Base-by-base conservation (phyloP, 2,329 filamentous ascomycete genomes). In the Capronia americana region DNA sequence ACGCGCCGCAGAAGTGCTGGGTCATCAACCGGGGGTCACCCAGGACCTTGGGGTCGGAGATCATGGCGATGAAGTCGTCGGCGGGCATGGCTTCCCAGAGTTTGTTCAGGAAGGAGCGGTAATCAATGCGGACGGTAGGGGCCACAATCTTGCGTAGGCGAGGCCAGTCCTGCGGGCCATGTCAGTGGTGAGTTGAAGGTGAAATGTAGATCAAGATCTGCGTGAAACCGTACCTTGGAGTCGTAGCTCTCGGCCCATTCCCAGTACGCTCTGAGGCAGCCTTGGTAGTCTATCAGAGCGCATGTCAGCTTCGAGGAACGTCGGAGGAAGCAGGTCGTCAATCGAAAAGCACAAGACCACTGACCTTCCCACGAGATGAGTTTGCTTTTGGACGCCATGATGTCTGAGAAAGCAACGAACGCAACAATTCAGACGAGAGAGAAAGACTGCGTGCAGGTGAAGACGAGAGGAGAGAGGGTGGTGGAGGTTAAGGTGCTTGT, bases 41-140 rank as follows among this genome's bases (percentile, higher is more conserved):
- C 28, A 90, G 80, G 67, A 90, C 86, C 2, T 80, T 77, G 23
- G 79, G 77, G 73, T 83, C 81, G 28, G 85, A 86, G 71, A 87
- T 79, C 86, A 89, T 88, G 69, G 77, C 73, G 74, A 89, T 79
- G 78, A 84, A 90, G n/a, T 88, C 85, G 2, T 85, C 82, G 0
- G 86, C 85, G 1, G 85, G 80, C 86, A 89, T 88, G 57, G 83
- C 81, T 57, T 86, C 83, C 86, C 86, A 89, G 63, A 85, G 76
- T 74, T 84, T 84, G 75, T 86, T 82, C 60, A 87, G 83, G 76
- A 89, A 86, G 48, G 84, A 83, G 58, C 85, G 86, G 84, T 93
- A 93, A 82, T 93, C 90, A 73, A 92, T 84, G 83, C 89, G 76
- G 76, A 87, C 69, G 76, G 82, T 78, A 1, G 82, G 81, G 12